Evolutionary conservation across 108 stramenopile species (phyloP), one percentile per base, ranked within the genome.

Genomic region (Fragilaria crotonensis): DNA sequence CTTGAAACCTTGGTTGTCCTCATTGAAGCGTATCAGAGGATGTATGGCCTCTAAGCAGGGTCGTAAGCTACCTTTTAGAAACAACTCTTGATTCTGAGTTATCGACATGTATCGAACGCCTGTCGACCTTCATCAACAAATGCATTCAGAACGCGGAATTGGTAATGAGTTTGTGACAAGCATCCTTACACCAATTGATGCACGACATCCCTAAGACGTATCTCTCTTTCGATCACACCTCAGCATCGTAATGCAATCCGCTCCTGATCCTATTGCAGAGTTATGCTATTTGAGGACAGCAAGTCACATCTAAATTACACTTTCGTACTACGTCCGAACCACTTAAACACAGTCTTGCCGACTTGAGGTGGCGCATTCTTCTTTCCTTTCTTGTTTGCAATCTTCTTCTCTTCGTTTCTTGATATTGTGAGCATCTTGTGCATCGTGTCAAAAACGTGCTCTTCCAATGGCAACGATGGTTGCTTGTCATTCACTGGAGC

Each of bases 1-100:
- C 56, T 93, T 17, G 87, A 89, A 45, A 89, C 87, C 25, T 26
- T 88, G 20, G 85, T 88, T 0, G 49, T 61, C 19, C 79, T 82
- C 64, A 85, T 89, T 57, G 79, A 84, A 67, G 81, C 79, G 31
- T 59, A 65, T 19, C 79, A 89, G 48, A 44, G 77, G 49, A 54
- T 74, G 19, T 53, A 78, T 41, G 14, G 36, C 7, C 36, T 41
- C 14, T 41, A 41, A 41, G 7, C 14, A 41, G 7, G 36, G 7
- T 41, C 7, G 11, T 11, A 14, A 41, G 36, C 7, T 11, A 41
- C 14, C 11, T 41, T 41, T 11, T 14, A 41, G 36, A 41, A 41
- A 11, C 14, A 11, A 41, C 36, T 11, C 36, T 41, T 41, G 36
- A 41, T 41, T 41, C 14, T 14, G 36, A 7, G 14, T 41, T 41